Base-by-base conservation (phyloP, 2,329 filamentous ascomycete species). In the Aspergillus pseudoglaucus region DNA sequence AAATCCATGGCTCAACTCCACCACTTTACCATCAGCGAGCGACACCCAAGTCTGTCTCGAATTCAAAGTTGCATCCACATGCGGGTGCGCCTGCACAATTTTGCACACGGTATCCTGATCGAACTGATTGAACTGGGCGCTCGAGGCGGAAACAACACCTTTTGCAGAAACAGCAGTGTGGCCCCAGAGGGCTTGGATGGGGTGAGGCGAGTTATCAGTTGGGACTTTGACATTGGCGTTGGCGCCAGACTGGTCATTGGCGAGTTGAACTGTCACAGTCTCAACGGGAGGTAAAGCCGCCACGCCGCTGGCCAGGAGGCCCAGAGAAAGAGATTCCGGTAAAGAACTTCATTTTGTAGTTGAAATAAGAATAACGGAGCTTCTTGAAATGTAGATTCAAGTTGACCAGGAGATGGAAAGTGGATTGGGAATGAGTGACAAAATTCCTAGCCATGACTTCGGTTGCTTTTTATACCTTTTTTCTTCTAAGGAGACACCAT, bases 61-160 rank as follows among this genome's bases (percentile, higher is more conserved):
- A 76, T 80, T 56, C 81, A 80, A 41, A 41, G 49, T 18, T 50
- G 46, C 12, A 7, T 44, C 23, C 3, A 44, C 25, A 10, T 18
- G 8, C 15, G 30, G 15, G 5, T 23, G 10, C 6, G n/a, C 6
- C 3, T 33, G n/a, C 10, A 20, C 17, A 22, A 44, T 44, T n/a
- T 30, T 33, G 44, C 59, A 62, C 37, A 48, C 48, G 8, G 54
- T 56, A 5, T 47, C 50, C 45, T 56, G 50, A 27, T 55, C 44
- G 47, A 54, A 59, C 15, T 40, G 37, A 9, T 47, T 54, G 17
- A 62, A 45, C 52, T 59, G 56, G n/a, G 55, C 58, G 43, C 55
- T 60, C 7, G 59, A 57, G 6, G 54, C 59, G 15, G 53, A 52
- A 14, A 62, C 54, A 8, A 46, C 44, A 20, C 59, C 59, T 9